Evolutionary conservation across 177 flowering plant genomes (phyloP), one percentile per base, ranked within the genome.

Genomic region (Vitis hybrid): DNA sequence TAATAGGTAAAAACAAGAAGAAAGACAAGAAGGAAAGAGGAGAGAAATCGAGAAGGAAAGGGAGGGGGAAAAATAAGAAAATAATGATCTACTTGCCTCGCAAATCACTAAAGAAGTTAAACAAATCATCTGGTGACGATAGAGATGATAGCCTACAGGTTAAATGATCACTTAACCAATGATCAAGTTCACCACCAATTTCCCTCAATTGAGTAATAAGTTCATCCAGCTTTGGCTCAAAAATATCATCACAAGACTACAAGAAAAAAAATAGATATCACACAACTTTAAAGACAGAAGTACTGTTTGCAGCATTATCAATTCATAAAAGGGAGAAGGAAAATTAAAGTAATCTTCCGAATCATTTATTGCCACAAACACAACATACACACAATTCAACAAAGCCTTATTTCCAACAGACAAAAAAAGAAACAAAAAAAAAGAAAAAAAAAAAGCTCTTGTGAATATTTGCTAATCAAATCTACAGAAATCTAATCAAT

Each of bases 181-280:
- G 81, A 75, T 75, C 74, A 10, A 82, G 80, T 10, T 69, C 46
- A 2, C 84, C 89, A 19, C 84, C 84, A 72, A 86, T 76, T 74
- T 86, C 89, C 77, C 77, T 82, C 82, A 91, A 60, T 68, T 87
- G 94, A 70, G 74, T 72, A 10, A 85, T 64, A 58, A 94, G 85
- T 40, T 92, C 86, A 58, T 91, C 91, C 73, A 94, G 75, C 52
- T 82, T 79, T 18, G 91, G 98, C 89, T 94, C 98, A 75, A 87
- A 71, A 64, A 92, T 79, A 71, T 87, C 85, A 69, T 91, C 97
- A 59, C 83, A 90, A 1, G 97, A 82, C 97, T 94, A 77, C 73
- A 80, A 62, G 46, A 48, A 60, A 46, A 3, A 6, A 59, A 27
- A 13, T 30, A 15, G 50, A 30, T 35, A 35, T 35, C 46, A 35